These are phyloP conservation scores for Symbiodinium pilosum DNA, from an alignment of 73 alveolate genomes.

Conservation along the genomic window DNA sequence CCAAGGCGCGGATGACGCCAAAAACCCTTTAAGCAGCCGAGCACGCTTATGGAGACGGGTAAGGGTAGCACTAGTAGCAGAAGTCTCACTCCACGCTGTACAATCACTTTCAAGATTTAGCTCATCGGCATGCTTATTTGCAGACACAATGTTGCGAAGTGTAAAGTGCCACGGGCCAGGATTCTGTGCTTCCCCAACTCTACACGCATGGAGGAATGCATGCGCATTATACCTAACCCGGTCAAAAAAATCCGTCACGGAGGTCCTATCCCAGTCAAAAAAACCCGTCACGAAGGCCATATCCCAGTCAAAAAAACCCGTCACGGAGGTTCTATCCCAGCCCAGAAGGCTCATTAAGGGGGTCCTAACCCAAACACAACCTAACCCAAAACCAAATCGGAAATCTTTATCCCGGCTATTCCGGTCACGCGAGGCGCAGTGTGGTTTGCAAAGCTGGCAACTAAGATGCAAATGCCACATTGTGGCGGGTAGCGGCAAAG, in stretches of 20 bases:
- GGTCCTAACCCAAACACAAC: too few relatives aligned
- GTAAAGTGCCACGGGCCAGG: not conserved
- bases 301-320: not conserved
- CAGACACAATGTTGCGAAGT: not conserved
- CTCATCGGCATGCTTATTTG: not conserved
- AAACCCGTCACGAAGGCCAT: not conserved
- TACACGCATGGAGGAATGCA: not conserved
- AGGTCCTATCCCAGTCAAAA: not conserved
- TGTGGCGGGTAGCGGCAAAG: not conserved
- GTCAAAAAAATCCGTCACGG: not conserved
- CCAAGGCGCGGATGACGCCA: not conserved
- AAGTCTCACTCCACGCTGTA: not conserved
- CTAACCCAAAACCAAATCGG: too few relatives aligned
- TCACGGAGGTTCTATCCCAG: not conserved
- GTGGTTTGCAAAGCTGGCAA: not conserved
- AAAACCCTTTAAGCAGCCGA: not conserved
- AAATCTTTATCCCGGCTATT: not conserved
- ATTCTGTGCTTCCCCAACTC: not conserved
- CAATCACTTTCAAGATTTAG: not conserved
- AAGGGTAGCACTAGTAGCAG: not conserved
- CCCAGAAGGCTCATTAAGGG: not conserved
- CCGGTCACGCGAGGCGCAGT: not conserved
- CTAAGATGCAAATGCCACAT: not conserved
- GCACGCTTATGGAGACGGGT: not conserved
- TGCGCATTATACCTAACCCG: not conserved